A percentile compares a stretch with the other conserved stretches of the same genome.
phyloP scores from a whole-genome alignment of 2,329 filamentous ascomycete species.

The Botrytis porri region DNA sequence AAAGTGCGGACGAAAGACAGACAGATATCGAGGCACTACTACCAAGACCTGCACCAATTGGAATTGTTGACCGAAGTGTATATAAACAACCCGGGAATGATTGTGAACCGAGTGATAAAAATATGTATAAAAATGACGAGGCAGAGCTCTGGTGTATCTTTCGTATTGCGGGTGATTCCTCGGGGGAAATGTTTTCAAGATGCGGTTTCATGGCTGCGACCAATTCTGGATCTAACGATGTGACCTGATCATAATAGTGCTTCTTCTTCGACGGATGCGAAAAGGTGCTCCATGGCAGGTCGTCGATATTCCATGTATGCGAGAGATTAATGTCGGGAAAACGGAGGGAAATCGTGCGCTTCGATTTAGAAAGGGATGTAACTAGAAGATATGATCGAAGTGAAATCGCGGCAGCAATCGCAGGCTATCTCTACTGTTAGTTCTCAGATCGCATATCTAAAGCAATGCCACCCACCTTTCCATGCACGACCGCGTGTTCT shows the following conservation, averaged over 20 bases:
- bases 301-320: slow-evolving; percentile 92
- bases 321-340: slow-evolving; percentile 89
- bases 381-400: slow-evolving; percentile 95
- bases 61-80: slow-evolving; percentile 88
- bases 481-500: slow-evolving; percentile 96
- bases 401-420: slow-evolving; percentile 92
- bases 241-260: slow-evolving; percentile 88
- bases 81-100: slow-evolving; percentile 81
- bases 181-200: slow-evolving; percentile 66
- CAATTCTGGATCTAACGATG: slow-evolving; percentile 77
- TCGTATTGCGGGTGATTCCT: slow-evolving; percentile 65
- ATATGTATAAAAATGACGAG: slow-evolving; percentile 86
- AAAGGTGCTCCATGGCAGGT: slow-evolving; percentile 83
- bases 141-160: slow-evolving; percentile 84
- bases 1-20: slow-evolving; percentile 77
- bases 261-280: slow-evolving; percentile 82
- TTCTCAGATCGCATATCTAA: background rate
- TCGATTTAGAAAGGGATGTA: slow-evolving; percentile 88
- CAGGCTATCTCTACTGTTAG: slow-evolving; percentile 53
- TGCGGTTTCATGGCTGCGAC: slow-evolving; percentile 77
- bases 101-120: slow-evolving; percentile 78
- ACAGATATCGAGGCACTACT: slow-evolving; percentile 94
- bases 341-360: slow-evolving; percentile 78
- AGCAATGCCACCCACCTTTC: slow-evolving; percentile 61
- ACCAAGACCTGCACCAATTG: slow-evolving; percentile 84